These are phyloP conservation scores for Globisporangium nodosum DNA, from an alignment of 352 stramenopile genomes.

Conservation along the genomic window DNA sequence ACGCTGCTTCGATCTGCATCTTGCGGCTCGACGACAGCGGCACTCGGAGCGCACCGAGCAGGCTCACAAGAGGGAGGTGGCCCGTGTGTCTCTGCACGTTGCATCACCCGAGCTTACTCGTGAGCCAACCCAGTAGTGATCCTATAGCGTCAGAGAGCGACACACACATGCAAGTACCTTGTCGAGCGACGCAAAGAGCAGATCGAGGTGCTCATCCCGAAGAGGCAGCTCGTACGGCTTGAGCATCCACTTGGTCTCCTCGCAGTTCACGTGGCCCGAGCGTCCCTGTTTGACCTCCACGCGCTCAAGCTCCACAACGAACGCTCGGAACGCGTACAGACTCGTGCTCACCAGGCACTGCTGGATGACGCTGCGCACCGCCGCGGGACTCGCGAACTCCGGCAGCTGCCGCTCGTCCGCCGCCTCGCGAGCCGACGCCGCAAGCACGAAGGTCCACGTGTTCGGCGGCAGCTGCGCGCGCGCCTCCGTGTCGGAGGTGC, in stretches of 20 bases:
- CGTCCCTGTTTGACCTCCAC: conserved; percentile 28
- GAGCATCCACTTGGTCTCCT: conserved; percentile 62
- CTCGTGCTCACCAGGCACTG: conserved; percentile 47
- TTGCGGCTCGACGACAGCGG: conserved; percentile 28
- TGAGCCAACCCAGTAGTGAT: neutral
- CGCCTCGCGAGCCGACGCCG: conserved; percentile 27
- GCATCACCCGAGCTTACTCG: neutral
- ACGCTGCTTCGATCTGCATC: conserved; percentile 34
- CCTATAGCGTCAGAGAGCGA: neutral
- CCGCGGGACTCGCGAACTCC: conserved; percentile 28
- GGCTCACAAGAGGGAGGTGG: conserved; percentile 38
- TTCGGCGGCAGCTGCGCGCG: conserved; percentile 39
- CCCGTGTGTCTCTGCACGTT: conserved; percentile 34
- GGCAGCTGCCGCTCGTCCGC: conserved; percentile 39
- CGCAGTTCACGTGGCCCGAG: conserved; percentile 53
- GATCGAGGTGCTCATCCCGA: conserved; percentile 69
- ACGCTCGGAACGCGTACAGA: conserved; percentile 54
- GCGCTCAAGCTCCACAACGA: conserved; percentile 35
- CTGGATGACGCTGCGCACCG: conserved; percentile 46
- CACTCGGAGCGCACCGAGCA: conserved; percentile 41
- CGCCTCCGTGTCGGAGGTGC: conserved; percentile 67
- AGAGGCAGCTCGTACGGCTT: conserved; percentile 46
- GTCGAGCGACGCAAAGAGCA: conserved; percentile 68
- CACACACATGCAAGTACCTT: conserved; percentile 19
- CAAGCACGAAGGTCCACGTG: conserved; percentile 63